A percentile compares a stretch with the other conserved stretches of the same genome.
These are phyloP conservation scores for Neonectria faginata DNA, from an alignment of 2,329 filamentous ascomycete genomes.

Conservation along the genomic window DNA sequence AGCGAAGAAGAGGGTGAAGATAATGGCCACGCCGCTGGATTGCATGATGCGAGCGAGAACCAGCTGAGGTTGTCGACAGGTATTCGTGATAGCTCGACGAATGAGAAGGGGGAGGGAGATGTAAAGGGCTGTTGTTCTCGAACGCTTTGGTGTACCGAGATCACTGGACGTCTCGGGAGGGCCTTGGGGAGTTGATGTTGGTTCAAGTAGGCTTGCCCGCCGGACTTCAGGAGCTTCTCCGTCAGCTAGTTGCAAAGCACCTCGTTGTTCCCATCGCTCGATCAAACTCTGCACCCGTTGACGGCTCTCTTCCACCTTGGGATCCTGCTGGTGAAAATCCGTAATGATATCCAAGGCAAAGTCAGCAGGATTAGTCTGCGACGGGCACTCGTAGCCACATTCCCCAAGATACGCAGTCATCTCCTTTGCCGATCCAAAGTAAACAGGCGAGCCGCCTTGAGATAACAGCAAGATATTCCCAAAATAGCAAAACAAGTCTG, in stretches of 20 bases:
- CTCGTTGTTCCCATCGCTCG: conserved; percentile 63
- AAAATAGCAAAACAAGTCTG: conserved; percentile 76
- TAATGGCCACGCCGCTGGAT: conserved; percentile 69
- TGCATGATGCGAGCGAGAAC: conserved; percentile 74
- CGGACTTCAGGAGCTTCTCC: not conserved
- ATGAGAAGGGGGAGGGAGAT: conserved; percentile 71
- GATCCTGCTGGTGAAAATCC: conserved; percentile 74
- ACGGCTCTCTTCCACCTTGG: conserved; percentile 69
- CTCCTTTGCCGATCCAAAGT: conserved; percentile 68
- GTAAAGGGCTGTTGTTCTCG: conserved; percentile 42
- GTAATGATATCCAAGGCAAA: conserved; percentile 81
- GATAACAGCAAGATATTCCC: conserved; percentile 77
- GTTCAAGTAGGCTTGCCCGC: not conserved
- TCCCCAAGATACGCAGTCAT: conserved; percentile 74
- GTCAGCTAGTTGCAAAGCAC: not conserved
- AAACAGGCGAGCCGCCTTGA: conserved; percentile 73
- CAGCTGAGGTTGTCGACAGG: conserved; percentile 71
- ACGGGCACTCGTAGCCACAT: conserved; percentile 72
- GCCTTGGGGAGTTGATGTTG: too few species aligned
- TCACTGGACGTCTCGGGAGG: not conserved
- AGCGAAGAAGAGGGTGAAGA: conserved; percentile 76
- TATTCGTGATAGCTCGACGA: conserved; percentile 74
- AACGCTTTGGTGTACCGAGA: not conserved
- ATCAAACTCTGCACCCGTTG: conserved; percentile 71
- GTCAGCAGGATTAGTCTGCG: conserved; percentile 78